phyloP scores from a whole-genome alignment of 2,329 filamentous ascomycete genomes.

The Colletotrichum higginsianum region DNA sequence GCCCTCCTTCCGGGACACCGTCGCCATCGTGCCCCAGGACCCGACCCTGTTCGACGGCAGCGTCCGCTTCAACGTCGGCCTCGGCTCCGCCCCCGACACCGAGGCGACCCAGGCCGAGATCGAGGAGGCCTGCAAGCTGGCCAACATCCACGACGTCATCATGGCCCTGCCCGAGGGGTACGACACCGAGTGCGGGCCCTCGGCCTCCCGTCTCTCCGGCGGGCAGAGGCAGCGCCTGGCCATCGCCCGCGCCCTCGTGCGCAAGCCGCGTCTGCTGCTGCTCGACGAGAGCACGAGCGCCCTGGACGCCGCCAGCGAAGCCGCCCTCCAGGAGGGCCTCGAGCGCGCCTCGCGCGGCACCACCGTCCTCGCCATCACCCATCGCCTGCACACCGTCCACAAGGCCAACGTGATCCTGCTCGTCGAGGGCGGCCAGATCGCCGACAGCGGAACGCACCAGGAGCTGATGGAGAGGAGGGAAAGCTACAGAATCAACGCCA shows the following conservation, averaged over 20 bases:
- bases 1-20: conserved; percentile 63
- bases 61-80: conserved; percentile 68
- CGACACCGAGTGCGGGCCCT: conserved; percentile 77
- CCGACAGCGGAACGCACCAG: conserved; percentile 54
- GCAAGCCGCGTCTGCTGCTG: conserved; percentile 80
- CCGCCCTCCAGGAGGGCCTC: conserved; percentile 76
- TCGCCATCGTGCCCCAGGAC: conserved; percentile 72
- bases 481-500: conserved; percentile 51
- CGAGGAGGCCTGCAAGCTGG: conserved; percentile 75
- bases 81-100: conserved; percentile 68
- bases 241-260: conserved; percentile 82
- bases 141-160: conserved; percentile 81
- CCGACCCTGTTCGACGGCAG: conserved; percentile 71
- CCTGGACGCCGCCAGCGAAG: conserved; percentile 80
- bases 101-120: conserved; percentile 73
- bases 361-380: conserved; percentile 72
- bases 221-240: conserved; percentile 85
- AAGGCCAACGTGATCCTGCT: conserved; percentile 72
- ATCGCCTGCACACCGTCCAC: conserved; percentile 69
- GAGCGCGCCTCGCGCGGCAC: conserved; percentile 69
- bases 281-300: conserved; percentile 88
- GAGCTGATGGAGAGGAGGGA: conserved; percentile 48
- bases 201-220: conserved; percentile 81
- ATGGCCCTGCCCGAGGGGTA: conserved; percentile 75
- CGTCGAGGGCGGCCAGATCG: conserved; percentile 60